Evolutionary conservation across 2,329 filamentous ascomycete genomes (phyloP).

Genomic region (Calonectria montana): DNA sequence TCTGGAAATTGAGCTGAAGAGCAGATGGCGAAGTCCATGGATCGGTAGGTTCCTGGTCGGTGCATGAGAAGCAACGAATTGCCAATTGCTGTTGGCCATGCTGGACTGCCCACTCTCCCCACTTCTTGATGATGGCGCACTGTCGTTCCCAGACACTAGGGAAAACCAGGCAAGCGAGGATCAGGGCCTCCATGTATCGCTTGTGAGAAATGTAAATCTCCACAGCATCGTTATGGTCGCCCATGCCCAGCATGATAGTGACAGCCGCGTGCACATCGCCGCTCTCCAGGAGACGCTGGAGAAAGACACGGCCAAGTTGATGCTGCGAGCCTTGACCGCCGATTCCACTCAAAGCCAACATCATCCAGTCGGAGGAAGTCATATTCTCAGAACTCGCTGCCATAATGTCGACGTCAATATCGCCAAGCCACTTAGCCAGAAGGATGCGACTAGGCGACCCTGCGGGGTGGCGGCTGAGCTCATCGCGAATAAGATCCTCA

Average conservation of each 20-base stretch:
- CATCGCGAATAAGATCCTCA: constrained; percentile 83
- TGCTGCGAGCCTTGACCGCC: constrained; percentile 81
- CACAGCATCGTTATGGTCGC: constrained; percentile 92
- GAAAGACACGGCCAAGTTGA: constrained; percentile 90
- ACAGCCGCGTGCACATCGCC: constrained; percentile 93
- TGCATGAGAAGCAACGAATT: constrained; percentile 93
- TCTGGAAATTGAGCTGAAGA: constrained; percentile 67
- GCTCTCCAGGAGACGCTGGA: constrained; percentile 88
- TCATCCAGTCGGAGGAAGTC: constrained; percentile 96
- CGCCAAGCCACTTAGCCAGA: constrained; percentile 91
- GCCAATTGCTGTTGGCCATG: constrained; percentile 90
- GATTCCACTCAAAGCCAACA: constrained; percentile 90
- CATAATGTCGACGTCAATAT: constrained; percentile 85
- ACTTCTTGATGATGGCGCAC: constrained; percentile 87
- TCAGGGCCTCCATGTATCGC: constrained; percentile 90
- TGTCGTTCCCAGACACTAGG: constrained; percentile 93
- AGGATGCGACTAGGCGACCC: constrained; percentile 85
- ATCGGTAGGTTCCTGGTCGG: constrained; percentile 84
- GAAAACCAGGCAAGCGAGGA: constrained; percentile 85
- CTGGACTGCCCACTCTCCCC: constrained; percentile 92
- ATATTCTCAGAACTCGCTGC: constrained; percentile 84
- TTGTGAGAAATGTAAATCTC: constrained; percentile 95
- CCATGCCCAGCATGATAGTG: constrained; percentile 91
- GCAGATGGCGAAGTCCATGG: constrained; percentile 90
- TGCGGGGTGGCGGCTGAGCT: constrained; percentile 78